These are phyloP conservation scores for Ophidiomyces ophidiicola DNA, from an alignment of 2,329 filamentous ascomycete genomes.

Conservation along the genomic window DNA sequence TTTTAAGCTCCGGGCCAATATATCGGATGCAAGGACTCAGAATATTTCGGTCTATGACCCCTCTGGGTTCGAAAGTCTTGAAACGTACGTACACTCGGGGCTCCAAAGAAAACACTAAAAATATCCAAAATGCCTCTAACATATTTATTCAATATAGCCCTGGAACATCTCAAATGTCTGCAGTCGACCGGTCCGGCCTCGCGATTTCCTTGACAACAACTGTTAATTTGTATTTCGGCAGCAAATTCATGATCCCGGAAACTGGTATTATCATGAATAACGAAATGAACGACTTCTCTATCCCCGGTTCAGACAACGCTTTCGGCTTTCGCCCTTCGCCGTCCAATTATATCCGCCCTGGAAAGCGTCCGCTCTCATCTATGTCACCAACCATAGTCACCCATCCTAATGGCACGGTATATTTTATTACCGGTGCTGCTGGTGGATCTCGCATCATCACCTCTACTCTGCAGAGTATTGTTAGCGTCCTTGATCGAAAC, in stretches of 20 bases:
- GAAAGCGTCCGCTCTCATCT: slow-evolving; percentile 72
- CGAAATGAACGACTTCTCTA: slow-evolving; percentile 67
- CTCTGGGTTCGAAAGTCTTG: slow-evolving; percentile 49
- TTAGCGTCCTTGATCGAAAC: slow-evolving; percentile 57
- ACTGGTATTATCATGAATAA: slow-evolving; percentile 69
- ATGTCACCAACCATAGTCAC: slow-evolving; percentile 72
- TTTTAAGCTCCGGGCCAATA: slow-evolving; percentile 49
- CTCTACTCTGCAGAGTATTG: slow-evolving; percentile 59
- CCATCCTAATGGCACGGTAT: slow-evolving; percentile 50
- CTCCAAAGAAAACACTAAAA: neutral
- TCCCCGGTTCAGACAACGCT: slow-evolving; percentile 62
- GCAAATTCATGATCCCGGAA: slow-evolving; percentile 62
- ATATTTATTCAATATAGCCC: slow-evolving; percentile 23
- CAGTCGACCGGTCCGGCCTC: slow-evolving; percentile 60
- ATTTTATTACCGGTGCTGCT: slow-evolving; percentile 60
- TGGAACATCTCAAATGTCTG: slow-evolving; percentile 44
- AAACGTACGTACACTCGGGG: slow-evolving; percentile 37
- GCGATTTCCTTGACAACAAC: slow-evolving; percentile 76
- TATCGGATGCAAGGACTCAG: slow-evolving; percentile 59
- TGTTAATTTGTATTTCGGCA: slow-evolving; percentile 76
- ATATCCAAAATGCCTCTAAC: too few species aligned
- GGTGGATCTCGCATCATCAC: slow-evolving; percentile 79
- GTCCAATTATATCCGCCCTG: slow-evolving; percentile 67
- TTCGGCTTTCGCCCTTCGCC: slow-evolving; percentile 75
- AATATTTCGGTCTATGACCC: slow-evolving; percentile 66